A percentile compares a stretch with the other conserved stretches of the same genome.
Conservation (phyloP, 2,329 filamentous ascomycete species). For the Dothistroma pini region DNA sequence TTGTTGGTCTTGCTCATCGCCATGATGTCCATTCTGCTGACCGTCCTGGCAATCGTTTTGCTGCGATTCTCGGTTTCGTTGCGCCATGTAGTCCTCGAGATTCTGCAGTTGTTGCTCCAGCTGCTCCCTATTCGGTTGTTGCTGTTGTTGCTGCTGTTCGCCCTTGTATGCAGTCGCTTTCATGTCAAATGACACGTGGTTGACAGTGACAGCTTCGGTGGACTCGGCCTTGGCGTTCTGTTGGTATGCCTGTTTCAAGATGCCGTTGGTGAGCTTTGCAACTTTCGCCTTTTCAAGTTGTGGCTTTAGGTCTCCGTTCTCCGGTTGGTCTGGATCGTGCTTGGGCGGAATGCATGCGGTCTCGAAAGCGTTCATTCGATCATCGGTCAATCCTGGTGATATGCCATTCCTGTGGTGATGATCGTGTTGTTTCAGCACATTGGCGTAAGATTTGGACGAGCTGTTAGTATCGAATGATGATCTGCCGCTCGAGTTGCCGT, state of each 20-base stretch:
- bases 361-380: neutral
- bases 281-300: neutral
- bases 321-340: neutral
- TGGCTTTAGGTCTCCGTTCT: neutral
- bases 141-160: neutral
- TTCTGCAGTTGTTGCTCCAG: neutral
- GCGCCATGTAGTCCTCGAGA: neutral
- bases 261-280: neutral
- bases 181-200: conserved; percentile 2
- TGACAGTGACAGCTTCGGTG: neutral
- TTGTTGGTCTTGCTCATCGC: neutral
- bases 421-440: neutral
- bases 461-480: neutral
- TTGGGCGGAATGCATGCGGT: conserved; percentile 1
- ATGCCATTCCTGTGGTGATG: neutral
- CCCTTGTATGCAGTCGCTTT: neutral
- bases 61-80: neutral
- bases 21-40: neutral
- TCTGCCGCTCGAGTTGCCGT: neutral
- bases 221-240: neutral
- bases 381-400: conserved; percentile 1
- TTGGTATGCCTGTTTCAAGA: neutral
- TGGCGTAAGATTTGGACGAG: neutral
- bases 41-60: neutral
- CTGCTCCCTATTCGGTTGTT: neutral